A percentile compares a stretch with the other conserved stretches of the same genome.
Conservation (phyloP, 1,284 basidiomycete genomes). For the Rhodotorula sp. region DNA sequence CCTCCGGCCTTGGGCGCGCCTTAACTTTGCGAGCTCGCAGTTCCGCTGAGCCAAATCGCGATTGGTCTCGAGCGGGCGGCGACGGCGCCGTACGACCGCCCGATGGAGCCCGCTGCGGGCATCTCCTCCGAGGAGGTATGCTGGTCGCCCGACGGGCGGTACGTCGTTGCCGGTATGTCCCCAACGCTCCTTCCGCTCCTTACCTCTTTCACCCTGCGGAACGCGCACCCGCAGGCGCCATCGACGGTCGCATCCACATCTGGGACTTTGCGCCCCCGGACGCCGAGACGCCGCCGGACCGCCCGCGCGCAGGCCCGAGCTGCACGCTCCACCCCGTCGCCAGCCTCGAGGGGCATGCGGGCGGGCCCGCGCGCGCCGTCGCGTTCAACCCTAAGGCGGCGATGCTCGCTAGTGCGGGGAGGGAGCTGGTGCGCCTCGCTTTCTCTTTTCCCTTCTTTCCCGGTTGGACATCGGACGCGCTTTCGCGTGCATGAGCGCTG, state of each 20-base stretch:
- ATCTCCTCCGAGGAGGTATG: constrained; percentile 84
- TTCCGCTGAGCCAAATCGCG: background rate
- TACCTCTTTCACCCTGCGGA: background rate
- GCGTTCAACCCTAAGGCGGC: constrained; percentile 81
- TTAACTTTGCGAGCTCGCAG: background rate
- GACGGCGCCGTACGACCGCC: constrained; percentile 55
- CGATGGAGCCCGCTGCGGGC: constrained; percentile 70
- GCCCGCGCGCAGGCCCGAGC: constrained; percentile 41
- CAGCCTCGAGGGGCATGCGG: constrained; percentile 71
- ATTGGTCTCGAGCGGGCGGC: constrained; percentile 43
- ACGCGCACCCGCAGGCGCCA: constrained; percentile 62
- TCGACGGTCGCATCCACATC: constrained; percentile 73
- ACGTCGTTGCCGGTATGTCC: constrained; percentile 61
- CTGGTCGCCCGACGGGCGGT: constrained; percentile 91
- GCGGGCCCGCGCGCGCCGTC: constrained; percentile 73
- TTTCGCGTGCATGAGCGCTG: no score
- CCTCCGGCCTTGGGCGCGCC: background rate
- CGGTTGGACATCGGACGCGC: no score
- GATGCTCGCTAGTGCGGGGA: constrained; percentile 85
- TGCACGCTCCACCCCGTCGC: constrained; percentile 63
- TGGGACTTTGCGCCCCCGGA: constrained; percentile 66
- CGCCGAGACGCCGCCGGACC: constrained; percentile 23
- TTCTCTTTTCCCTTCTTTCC: background rate
- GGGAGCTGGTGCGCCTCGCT: constrained; percentile 68
- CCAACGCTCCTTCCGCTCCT: background rate